These are phyloP conservation scores for Fusarium marasasianum DNA, from an alignment of 2,329 filamentous ascomycete species.

Conservation along the genomic window DNA sequence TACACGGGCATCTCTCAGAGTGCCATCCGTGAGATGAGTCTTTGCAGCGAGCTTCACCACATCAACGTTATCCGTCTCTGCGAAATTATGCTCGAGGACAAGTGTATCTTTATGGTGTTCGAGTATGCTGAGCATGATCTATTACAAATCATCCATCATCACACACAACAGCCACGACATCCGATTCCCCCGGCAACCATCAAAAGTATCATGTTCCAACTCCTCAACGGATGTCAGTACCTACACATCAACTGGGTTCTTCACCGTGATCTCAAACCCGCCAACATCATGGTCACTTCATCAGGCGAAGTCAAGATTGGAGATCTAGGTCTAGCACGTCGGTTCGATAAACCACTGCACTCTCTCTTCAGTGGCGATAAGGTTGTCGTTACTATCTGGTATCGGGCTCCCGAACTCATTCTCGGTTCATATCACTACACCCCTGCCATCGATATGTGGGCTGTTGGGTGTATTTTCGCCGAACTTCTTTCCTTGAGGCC, in stretches of 20 bases:
- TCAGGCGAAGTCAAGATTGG: conserved; percentile 92
- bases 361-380: conserved; percentile 95
- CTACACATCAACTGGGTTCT: conserved; percentile 97
- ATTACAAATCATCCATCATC: conserved; percentile 97
- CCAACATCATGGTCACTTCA: conserved; percentile 98
- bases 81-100: conserved; percentile 97
- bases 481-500: conserved; percentile 89
- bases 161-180: conserved; percentile 87
- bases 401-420: conserved; percentile 92
- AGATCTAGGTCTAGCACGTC: conserved; percentile 87
- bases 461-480: conserved; percentile 96
- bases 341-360: conserved; percentile 94
- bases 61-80: conserved; percentile 89
- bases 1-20: conserved; percentile 99
- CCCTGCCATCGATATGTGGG: conserved; percentile 96
- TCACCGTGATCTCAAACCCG: conserved; percentile 95
- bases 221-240: conserved; percentile 94
- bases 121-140: conserved; percentile 98
- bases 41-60: conserved; percentile 92
- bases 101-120: conserved; percentile 99
- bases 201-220: conserved; percentile 94
- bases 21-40: conserved; percentile 94
- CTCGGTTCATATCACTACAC: conserved; percentile 96
- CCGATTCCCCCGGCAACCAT: conserved; percentile 89
- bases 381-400: conserved; percentile 99